These are phyloP conservation scores for Penicillium maclennaniae DNA, from an alignment of 495 filamentous ascomycete species.

Conservation along the genomic window DNA sequence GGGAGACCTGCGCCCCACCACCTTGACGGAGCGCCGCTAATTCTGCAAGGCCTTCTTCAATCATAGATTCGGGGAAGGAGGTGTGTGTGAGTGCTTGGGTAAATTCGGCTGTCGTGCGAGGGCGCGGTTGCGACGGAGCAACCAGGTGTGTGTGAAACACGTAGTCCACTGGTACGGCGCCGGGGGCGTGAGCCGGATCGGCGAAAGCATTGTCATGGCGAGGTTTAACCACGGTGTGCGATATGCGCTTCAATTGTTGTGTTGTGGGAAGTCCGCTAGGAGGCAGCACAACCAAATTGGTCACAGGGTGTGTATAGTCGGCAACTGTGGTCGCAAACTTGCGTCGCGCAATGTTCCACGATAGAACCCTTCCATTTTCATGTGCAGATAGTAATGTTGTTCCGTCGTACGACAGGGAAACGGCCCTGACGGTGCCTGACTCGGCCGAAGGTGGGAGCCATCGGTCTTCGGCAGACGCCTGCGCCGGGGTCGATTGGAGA, in stretches of 20 bases:
- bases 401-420: slow-evolving; percentile 77
- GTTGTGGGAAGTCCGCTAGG: slow-evolving; percentile 53
- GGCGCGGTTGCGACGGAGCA: slow-evolving; percentile 12
- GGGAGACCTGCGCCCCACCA: slow-evolving; percentile 11
- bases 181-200: slow-evolving; percentile 39
- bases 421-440: slow-evolving; percentile 56
- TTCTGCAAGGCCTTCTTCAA: slow-evolving; percentile 55
- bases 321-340: slow-evolving; percentile 57
- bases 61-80: slow-evolving; percentile 47
- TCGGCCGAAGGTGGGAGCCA: slow-evolving; percentile 61
- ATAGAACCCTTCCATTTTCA: slow-evolving; percentile 67
- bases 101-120: slow-evolving; percentile 32
- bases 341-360: slow-evolving; percentile 72
- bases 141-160: slow-evolving; percentile 63
- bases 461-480: slow-evolving; percentile 50
- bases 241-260: slow-evolving; percentile 42
- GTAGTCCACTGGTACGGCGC: slow-evolving; percentile 62
- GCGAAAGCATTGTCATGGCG: slow-evolving; percentile 45
- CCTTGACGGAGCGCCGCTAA: slow-evolving; percentile 37
- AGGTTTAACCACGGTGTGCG: slow-evolving; percentile 68
- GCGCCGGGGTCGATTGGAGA: slow-evolving; percentile 53
- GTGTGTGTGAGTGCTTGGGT: slow-evolving; percentile 49
- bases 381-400: slow-evolving; percentile 79
- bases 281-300: slow-evolving; percentile 67
- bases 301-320: slow-evolving; percentile 72